phyloP scores from a whole-genome alignment of 225 moss, liverwort and hornwort species.

The Asterella californica region DNA sequence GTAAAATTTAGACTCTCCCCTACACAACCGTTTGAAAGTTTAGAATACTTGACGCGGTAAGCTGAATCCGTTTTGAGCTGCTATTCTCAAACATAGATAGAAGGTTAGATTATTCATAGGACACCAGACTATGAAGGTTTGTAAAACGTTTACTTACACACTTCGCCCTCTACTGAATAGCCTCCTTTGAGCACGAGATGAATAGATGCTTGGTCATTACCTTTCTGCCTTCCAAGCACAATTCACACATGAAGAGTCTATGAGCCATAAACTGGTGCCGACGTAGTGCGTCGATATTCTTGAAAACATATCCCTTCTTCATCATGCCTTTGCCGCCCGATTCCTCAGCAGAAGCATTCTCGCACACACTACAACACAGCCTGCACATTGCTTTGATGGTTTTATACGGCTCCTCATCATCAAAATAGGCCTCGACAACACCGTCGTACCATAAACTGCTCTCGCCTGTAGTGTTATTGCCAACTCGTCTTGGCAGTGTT shows the following conservation, averaged over 20 bases:
- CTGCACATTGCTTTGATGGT: constrained; percentile 90
- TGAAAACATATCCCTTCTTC: constrained; percentile 86
- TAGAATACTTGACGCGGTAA: no score
- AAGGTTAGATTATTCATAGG: no score
- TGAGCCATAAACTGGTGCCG: constrained; percentile 70
- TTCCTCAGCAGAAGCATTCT: constrained; percentile 45
- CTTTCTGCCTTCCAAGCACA: constrained; percentile 93
- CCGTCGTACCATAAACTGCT: constrained; percentile 64
- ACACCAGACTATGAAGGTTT: no score
- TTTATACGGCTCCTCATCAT: constrained; percentile 74
- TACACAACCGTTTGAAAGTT: no score
- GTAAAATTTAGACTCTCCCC: no score
- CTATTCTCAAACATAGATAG: no score
- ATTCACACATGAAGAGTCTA: constrained; percentile 88
- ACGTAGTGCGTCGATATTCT: constrained; percentile 73
- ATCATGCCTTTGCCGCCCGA: constrained; percentile 64
- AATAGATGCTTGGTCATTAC: constrained; percentile 31
- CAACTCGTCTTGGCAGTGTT: constrained; percentile 51
- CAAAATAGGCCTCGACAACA: constrained; percentile 83
- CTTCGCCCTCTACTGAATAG: not conserved
- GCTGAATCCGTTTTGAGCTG: no score
- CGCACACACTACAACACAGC: constrained; percentile 80
- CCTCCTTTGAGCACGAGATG: not conserved
- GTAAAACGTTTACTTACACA: not conserved
- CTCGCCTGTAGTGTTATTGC: constrained; percentile 42